Evolutionary conservation across 139 green algal genomes (phyloP), one percentile per base, ranked within the genome.

Genomic region (Chlamydomonas eustigma): DNA sequence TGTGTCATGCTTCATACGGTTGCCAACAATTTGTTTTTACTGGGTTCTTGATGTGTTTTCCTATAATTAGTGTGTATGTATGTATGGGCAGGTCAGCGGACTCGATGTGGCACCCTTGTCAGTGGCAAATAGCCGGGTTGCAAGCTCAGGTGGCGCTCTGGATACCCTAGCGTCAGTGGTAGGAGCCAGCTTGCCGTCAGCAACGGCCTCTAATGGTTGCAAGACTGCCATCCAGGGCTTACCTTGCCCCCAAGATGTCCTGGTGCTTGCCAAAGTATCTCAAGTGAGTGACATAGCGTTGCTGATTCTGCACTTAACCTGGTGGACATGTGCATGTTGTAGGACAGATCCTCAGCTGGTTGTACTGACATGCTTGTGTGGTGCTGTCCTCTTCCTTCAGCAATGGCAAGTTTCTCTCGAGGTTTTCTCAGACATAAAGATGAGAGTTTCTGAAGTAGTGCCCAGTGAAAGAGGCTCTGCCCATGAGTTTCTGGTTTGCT

Each of bases 401-500:
- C 5, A 25, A 6, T 72, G 65, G 65, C 8, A 39, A 4, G 28
- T 50, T 33, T 44, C 65, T n/a, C 33, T 72, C 5, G 73, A 74
- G 52, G 24, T 84, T 30, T 51, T 80, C 33, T 39, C 37, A 24
- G 52, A 79, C 50, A 12, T 24, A 36, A 71, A 65, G 30, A 64
- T 32, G 39, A 28, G 74, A 18, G 50, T 84, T 51, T 70, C 70
- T 33, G 79, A 84, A 33, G n/a, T 73, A 31, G 28, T 32, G 4
- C 37, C 74, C 24, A 78, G 36, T 38, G 37, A 76, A 6, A 34
- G 8, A 2, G 51, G 28, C 28, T 64, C 50, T 39, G n/a, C 64
- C 24, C 69, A n/a, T 2, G 73, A 77, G 50, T 77, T 77, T 36
- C 73, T 77, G 35, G 73, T 71, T 35, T 37, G 38, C 69, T 75